These are phyloP conservation scores for Claviceps monticola DNA, from an alignment of 2,329 filamentous ascomycete genomes.

Conservation along the genomic window DNA sequence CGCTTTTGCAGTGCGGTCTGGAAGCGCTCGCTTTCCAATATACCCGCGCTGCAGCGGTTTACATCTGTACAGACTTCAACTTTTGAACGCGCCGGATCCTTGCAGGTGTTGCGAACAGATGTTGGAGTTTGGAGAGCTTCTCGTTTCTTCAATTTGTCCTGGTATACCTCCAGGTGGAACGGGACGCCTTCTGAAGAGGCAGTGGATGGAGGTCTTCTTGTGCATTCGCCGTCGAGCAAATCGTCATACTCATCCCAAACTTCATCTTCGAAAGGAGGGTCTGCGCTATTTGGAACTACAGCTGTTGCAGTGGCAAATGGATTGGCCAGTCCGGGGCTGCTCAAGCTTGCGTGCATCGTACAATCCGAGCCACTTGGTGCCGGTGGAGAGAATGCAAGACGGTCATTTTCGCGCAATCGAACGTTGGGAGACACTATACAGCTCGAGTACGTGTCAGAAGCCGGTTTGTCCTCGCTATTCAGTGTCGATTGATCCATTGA, in stretches of 20 bases:
- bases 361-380: conserved; percentile 54
- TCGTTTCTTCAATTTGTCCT: conserved; percentile 21
- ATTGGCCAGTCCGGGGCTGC: conserved; percentile 45
- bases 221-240: conserved; percentile 52
- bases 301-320: conserved; percentile 52
- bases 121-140: conserved; percentile 35
- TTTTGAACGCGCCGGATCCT: conserved; percentile 20
- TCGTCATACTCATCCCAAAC: conserved; percentile 94
- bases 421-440: conserved; percentile 18
- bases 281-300: conserved; percentile 45
- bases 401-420: conserved; percentile 37
- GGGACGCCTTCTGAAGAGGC: conserved; percentile 43
- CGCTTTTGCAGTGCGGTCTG: conserved; percentile 30
- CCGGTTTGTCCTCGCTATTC: conserved; percentile 18
- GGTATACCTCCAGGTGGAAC: conserved; percentile 40
- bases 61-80: conserved; percentile 23
- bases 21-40: conserved; percentile 31
- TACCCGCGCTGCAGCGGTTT: conserved; percentile 40
- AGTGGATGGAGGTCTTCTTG: conserved; percentile 33
- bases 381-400: conserved; percentile 54
- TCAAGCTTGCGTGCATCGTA: conserved; percentile 37
- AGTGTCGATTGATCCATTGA: conserved; percentile 21
- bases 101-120: conserved; percentile 19
- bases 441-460: conserved; percentile 17
- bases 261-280: conserved; percentile 64